These are phyloP conservation scores for Odonthalia washingtoniensis DNA, from an alignment of 31 red algal genomes.

Conservation along the genomic window DNA sequence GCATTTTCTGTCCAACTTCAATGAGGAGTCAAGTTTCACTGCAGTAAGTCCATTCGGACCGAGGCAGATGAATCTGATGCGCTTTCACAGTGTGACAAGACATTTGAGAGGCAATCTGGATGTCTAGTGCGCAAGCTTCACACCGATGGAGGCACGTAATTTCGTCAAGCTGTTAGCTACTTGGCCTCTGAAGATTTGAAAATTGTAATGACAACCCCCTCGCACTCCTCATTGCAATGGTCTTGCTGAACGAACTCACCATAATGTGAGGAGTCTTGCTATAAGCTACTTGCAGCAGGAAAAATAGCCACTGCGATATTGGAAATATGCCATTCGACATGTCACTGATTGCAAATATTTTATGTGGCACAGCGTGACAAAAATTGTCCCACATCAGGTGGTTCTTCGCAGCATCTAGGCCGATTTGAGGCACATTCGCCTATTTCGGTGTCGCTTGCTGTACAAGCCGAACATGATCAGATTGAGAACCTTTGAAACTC, in stretches of 20 bases:
- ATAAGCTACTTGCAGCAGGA: neutral
- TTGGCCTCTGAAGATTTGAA: constrained; percentile 11
- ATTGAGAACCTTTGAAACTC: neutral
- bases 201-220: neutral
- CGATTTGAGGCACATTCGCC: neutral
- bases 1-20: constrained; percentile 14
- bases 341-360: neutral
- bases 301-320: neutral
- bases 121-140: constrained; percentile 7
- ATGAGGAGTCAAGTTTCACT: constrained; percentile 36
- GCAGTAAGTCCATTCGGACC: neutral
- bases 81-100: neutral
- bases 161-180: neutral
- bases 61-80: constrained; percentile 29
- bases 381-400: neutral
- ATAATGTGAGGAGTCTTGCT: neutral
- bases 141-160: constrained; percentile 35
- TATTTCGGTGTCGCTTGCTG: constrained; percentile 27
- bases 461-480: neutral
- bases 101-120: constrained; percentile 43
- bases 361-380: neutral
- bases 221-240: constrained; percentile 50
- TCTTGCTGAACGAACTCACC: constrained; percentile 32
- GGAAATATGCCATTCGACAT: constrained; percentile 18
- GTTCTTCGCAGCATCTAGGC: neutral